These are phyloP conservation scores for Thelonectria rubi DNA, from an alignment of 2,329 filamentous ascomycete species.

Conservation along the genomic window DNA sequence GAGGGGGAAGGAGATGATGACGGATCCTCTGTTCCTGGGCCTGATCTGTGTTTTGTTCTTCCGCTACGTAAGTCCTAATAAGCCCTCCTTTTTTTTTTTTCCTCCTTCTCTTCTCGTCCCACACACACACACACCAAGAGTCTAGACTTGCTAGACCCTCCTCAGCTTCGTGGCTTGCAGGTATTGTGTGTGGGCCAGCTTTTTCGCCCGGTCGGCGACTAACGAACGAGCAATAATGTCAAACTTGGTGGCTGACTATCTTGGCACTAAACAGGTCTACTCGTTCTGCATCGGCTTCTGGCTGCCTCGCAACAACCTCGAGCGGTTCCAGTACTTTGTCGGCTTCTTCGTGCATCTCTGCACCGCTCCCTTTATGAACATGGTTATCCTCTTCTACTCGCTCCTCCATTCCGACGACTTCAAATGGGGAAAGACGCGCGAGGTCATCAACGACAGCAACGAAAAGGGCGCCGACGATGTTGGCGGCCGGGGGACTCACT, in stretches of 20 bases:
- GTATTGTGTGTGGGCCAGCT: slow-evolving; percentile 2
- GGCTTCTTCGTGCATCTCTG: slow-evolving; percentile 50
- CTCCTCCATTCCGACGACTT: slow-evolving; percentile 55
- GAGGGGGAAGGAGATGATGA: slow-evolving; percentile 46
- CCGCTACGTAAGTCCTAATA: slow-evolving; percentile 50
- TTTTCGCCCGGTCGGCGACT: too few relatives aligned
- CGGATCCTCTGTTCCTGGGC: slow-evolving; percentile 48
- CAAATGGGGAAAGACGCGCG: slow-evolving; percentile 57
- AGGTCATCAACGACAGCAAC: slow-evolving; percentile 44
- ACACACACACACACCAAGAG: neutral
- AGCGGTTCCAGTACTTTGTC: slow-evolving; percentile 50
- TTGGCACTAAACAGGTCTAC: slow-evolving; percentile 45
- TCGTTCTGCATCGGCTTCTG: slow-evolving; percentile 55
- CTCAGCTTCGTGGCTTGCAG: slow-evolving; percentile 15
- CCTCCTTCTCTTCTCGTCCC: neutral
- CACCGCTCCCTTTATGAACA: slow-evolving; percentile 54
- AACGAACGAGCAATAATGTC: neutral
- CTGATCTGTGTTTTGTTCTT: slow-evolving; percentile 50
- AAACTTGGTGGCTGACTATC: slow-evolving; percentile 23
- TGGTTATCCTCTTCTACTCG: slow-evolving; percentile 53
- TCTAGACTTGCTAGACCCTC: slow-evolving; percentile 7
- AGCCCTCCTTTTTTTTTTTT: neutral
- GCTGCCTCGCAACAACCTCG: slow-evolving; percentile 51
- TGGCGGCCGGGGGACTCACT: slow-evolving; percentile 41
- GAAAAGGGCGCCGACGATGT: slow-evolving; percentile 41